These are phyloP conservation scores for Rhodamnia rubescens DNA, from an alignment of 345 rosid species.

Conservation along the genomic window DNA sequence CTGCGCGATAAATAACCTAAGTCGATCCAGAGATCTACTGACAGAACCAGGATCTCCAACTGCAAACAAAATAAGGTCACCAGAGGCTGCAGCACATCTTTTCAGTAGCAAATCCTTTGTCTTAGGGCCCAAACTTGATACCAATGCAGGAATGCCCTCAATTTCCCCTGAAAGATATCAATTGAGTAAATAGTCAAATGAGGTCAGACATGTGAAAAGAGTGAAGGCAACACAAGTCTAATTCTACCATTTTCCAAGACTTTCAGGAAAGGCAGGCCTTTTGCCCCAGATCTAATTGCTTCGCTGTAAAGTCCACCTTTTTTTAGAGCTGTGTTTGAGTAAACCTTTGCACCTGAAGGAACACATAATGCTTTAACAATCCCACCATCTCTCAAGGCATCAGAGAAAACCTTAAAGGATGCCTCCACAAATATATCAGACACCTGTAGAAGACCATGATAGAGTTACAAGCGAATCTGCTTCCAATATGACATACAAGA, in stretches of 20 bases:
- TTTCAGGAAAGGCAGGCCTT: constrained; percentile 91
- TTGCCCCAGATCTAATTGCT: constrained; percentile 93
- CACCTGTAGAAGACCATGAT: constrained; percentile 36
- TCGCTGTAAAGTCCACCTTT: constrained; percentile 81
- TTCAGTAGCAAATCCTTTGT: constrained; percentile 35
- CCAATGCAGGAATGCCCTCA: constrained; percentile 78
- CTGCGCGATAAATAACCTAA: constrained; percentile 60
- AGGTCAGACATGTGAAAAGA: not conserved
- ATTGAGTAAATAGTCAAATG: not conserved
- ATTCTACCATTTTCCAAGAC: constrained; percentile 73
- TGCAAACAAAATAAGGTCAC: constrained; percentile 88
- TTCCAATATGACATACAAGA: not conserved
- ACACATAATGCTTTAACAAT: constrained; percentile 66
- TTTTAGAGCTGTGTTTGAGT: constrained; percentile 83
- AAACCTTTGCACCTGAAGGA: constrained; percentile 62
- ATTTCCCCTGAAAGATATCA: constrained; percentile 24
- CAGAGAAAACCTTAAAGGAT: constrained; percentile 70
- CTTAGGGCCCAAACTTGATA: constrained; percentile 51
- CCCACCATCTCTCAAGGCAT: constrained; percentile 61
- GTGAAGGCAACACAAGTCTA: not conserved
- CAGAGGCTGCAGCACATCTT: constrained; percentile 62
- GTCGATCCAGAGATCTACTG: constrained; percentile 67
- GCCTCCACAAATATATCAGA: constrained; percentile 59
- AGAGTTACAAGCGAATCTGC: not conserved
- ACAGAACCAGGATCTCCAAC: constrained; percentile 69